Percentiles rank a stretch among this genome's conserved stretches.
phyloP scores from a whole-genome alignment of 768 basidiomycete species.

The Sutorius australiensis region DNA sequence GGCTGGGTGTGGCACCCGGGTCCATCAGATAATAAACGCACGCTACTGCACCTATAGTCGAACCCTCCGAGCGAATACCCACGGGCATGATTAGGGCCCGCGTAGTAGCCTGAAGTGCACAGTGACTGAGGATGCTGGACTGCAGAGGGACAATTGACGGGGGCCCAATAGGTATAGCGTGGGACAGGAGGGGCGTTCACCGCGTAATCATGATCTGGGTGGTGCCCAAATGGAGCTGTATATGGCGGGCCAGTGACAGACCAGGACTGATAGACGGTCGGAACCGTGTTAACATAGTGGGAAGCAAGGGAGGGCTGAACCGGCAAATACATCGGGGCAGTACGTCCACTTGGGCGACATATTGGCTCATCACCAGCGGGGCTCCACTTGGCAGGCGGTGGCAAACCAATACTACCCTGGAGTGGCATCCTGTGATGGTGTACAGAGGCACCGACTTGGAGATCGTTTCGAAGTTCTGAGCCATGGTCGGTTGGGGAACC shows the following conservation, averaged over 20 bases:
- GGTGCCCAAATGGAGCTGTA: conserved; percentile 20
- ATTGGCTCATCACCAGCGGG: conserved; percentile 78
- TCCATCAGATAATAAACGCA: conserved; percentile 42
- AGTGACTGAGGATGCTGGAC: conserved; percentile 54
- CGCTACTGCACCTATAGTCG: conserved; percentile 49
- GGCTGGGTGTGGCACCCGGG: conserved; percentile 35
- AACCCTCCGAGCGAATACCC: conserved; percentile 59
- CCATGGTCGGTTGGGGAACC: conserved; percentile 2
- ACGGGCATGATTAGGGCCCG: conserved; percentile 47
- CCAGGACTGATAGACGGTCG: conserved; percentile 31
- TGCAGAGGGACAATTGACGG: conserved; percentile 36
- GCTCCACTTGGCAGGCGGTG: conserved; percentile 80
- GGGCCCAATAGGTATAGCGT: conserved; percentile 24
- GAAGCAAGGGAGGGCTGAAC: conserved; percentile 50
- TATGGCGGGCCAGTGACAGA: conserved; percentile 12
- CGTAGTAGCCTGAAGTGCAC: conserved; percentile 48
- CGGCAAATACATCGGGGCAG: conserved; percentile 59
- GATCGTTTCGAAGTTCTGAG: conserved; percentile 1
- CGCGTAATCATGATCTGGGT: conserved; percentile 13
- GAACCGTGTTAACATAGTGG: conserved; percentile 32
- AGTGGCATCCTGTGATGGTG: conserved; percentile 8
- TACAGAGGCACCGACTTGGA: not conserved
- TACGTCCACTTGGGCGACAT: conserved; percentile 48
- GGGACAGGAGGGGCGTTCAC: conserved; percentile 8
- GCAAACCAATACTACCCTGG: conserved; percentile 39